Evolutionary conservation across 441 rosid species (phyloP), one percentile per base, ranked within the genome.

Genomic region (Eutrema salsugineum): DNA sequence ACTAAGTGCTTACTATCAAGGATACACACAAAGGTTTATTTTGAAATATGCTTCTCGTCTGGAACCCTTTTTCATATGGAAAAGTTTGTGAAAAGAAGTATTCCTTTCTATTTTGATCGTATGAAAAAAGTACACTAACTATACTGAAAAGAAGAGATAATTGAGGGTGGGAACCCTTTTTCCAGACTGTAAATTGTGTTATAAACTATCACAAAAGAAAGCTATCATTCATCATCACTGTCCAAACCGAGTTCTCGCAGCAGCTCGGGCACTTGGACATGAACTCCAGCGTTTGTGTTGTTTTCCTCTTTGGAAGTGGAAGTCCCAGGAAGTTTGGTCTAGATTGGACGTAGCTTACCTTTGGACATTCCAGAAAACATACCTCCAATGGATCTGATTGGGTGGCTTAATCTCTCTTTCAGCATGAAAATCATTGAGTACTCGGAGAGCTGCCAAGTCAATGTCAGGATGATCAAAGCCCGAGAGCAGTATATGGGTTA

Each of bases 381-480:
- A 16, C 83, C 72, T 62, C 87, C 85, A 0, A 90, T 61, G 17
- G 91, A 81, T 76, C 72, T 84, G 42, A 94, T 74, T 0, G 99
- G 97, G 70, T 90, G 85, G 75, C 67, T 78, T 17, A 94, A 10
- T 20, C 88, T 82, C 15, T 91, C 73, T 68, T 82, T 87, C 56
- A 90, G 62, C 65, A 80, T 82, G 81, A 86, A 71, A 71, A 90
- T 54, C 51, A 91, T 67, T 0, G 91, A 84, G 58, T 84, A 84
- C 75, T 94, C 91, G 2, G 99, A 94, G n/a, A 88, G 66, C 77
- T 91, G 99, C 97, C 97, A 94, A 8, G 81, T 66, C n/a, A 87
- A 30, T 5, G 96, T 91, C 17, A 94, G 81, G 17, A 84, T 76
- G 63, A 91, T 87, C 89, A 87, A 53, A 66, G 68, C 82, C n/a